A percentile compares a stretch with the other conserved stretches of the same genome.
phyloP scores from a whole-genome alignment of 2,329 filamentous ascomycete species.

The Fusarium acutatum region DNA sequence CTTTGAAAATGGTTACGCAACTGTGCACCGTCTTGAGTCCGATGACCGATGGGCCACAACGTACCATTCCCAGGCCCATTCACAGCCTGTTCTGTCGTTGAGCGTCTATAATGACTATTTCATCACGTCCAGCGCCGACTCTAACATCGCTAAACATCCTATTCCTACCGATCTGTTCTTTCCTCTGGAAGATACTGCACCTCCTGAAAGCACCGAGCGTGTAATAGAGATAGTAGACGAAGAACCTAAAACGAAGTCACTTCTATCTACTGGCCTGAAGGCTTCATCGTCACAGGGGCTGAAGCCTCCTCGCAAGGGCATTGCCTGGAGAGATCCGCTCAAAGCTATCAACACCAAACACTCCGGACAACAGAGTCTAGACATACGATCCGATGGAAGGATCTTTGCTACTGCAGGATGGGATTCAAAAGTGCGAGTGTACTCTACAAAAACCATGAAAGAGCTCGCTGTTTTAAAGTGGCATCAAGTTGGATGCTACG shows the following conservation, averaged over 20 bases:
- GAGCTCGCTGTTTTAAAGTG: conserved; percentile 94
- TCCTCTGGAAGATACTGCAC: conserved; percentile 1
- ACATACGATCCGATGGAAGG: conserved; percentile 79
- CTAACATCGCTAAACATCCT: conserved; percentile 78
- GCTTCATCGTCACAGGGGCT: neutral
- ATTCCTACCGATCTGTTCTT: conserved; percentile 54
- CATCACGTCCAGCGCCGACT: conserved; percentile 84
- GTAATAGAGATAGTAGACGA: conserved; percentile 41
- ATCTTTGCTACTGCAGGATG: conserved; percentile 93
- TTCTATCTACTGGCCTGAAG: conserved; percentile 38
- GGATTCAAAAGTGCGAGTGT: conserved; percentile 85
- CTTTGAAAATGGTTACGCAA: conserved; percentile 85
- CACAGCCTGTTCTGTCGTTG: conserved; percentile 83
- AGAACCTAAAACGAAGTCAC: conserved; percentile 20
- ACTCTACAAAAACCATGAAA: conserved; percentile 80
- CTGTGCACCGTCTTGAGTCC: conserved; percentile 65
- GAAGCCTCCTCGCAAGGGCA: conserved; percentile 23
- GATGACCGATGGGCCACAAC: conserved; percentile 57
- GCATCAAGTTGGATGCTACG: conserved; percentile 90
- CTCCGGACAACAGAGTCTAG: conserved; percentile 85
- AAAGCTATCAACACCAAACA: conserved; percentile 82
- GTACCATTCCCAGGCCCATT: conserved; percentile 75
- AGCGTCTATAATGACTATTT: conserved; percentile 68
- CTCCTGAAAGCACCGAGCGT: conserved; percentile 20
- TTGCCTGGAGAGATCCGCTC: conserved; percentile 58